phyloP scores from a whole-genome alignment of 2,329 filamentous ascomycete genomes.

The Macrophomina pseudophaseolina region DNA sequence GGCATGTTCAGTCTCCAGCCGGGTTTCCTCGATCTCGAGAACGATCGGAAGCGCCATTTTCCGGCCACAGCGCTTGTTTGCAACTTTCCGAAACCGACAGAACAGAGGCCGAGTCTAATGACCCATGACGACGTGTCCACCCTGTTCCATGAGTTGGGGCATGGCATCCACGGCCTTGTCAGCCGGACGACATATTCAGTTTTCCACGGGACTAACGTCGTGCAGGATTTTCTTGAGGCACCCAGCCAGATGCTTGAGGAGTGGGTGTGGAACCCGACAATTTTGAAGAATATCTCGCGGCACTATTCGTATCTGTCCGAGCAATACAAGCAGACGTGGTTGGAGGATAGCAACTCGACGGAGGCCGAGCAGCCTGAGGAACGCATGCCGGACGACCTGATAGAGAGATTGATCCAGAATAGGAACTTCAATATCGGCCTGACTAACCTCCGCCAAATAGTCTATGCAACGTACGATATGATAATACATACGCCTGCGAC shows the following conservation, averaged over 20 bases:
- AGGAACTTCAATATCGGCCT: conserved; percentile 82
- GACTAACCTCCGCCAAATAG: conserved; percentile 76
- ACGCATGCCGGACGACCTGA: conserved; percentile 74
- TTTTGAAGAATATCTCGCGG: conserved; percentile 65
- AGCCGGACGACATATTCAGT: conserved; percentile 55
- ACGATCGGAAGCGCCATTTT: conserved; percentile 73
- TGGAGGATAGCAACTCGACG: conserved; percentile 40
- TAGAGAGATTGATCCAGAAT: conserved; percentile 73
- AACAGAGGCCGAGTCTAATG: conserved; percentile 75
- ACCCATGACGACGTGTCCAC: conserved; percentile 85
- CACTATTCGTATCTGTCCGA: conserved; percentile 66
- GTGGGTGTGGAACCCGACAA: conserved; percentile 59
- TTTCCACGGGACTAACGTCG: conserved; percentile 58
- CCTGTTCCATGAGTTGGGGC: conserved; percentile 70
- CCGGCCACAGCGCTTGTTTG: conserved; percentile 80
- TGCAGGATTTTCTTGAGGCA: conserved; percentile 57
- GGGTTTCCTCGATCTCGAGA: conserved; percentile 61
- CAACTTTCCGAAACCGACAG: conserved; percentile 82
- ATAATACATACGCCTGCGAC: conserved; percentile 72
- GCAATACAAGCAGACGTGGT: conserved; percentile 52
- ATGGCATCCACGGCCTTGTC: conserved; percentile 58
- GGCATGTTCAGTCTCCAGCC: conserved; percentile 84
- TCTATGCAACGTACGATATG: conserved; percentile 86
- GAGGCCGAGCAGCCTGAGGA: conserved; percentile 60
- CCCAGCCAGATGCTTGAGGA: conserved; percentile 59